These are phyloP conservation scores for Cryptococcus floricola DNA, from an alignment of 1,284 basidiomycete genomes.

Conservation along the genomic window DNA sequence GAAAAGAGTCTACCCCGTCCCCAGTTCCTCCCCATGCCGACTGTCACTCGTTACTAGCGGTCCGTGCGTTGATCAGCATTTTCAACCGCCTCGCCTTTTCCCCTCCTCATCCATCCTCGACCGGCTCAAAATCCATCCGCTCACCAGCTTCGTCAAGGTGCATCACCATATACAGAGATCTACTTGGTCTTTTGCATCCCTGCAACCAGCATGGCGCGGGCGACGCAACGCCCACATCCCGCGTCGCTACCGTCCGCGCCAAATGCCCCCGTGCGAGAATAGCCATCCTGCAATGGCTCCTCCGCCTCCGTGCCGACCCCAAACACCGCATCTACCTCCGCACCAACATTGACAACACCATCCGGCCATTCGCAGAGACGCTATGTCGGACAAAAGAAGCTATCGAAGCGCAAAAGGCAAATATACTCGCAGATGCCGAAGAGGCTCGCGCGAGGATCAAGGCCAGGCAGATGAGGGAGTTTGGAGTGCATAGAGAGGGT, in stretches of 20 bases:
- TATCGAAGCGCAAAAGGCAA: slow-evolving; percentile 32
- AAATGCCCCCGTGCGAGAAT: slow-evolving; percentile 63
- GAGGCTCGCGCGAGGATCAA: slow-evolving; percentile 22
- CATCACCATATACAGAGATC: slow-evolving; percentile 51
- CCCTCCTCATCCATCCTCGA: slow-evolving; percentile 40
- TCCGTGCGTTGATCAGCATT: slow-evolving; percentile 50
- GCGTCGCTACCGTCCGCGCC: slow-evolving; percentile 34
- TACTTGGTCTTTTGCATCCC: slow-evolving; percentile 49
- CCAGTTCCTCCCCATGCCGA: slow-evolving; percentile 20
- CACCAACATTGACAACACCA: slow-evolving; percentile 49
- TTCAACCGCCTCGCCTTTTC: slow-evolving; percentile 52
- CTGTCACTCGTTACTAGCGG: slow-evolving; percentile 47
- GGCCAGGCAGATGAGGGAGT: slow-evolving; percentile 2
- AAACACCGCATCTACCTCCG: slow-evolving; percentile 80
- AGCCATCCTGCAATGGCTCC: slow-evolving; percentile 76
- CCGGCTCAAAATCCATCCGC: slow-evolving; percentile 31
- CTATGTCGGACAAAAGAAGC: slow-evolving; percentile 45
- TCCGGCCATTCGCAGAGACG: slow-evolving; percentile 44
- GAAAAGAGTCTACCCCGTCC: not conserved
- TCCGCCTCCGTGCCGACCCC: slow-evolving; percentile 84
- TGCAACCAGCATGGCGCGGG: slow-evolving; percentile 24
- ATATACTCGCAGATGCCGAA: slow-evolving; percentile 23
- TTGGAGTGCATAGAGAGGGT: not conserved
- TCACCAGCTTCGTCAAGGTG: slow-evolving; percentile 50
- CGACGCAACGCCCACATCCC: slow-evolving; percentile 17